phyloP scores from a whole-genome alignment of 2,329 filamentous ascomycete genomes.

The Emmonsiellopsis sp. region DNA sequence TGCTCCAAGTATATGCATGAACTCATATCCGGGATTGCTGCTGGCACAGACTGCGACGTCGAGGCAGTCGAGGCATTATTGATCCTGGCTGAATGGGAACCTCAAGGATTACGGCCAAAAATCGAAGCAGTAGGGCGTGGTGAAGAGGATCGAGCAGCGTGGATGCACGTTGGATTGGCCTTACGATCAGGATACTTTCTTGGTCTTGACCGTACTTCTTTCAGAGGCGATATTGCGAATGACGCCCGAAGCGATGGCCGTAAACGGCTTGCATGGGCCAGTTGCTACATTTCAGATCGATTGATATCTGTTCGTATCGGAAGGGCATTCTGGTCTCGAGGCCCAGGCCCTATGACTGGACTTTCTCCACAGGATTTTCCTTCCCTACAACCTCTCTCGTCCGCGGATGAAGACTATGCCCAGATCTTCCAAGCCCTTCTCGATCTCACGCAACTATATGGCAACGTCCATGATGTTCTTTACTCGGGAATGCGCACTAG shows the following conservation, averaged over 20 bases:
- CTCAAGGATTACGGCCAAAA: conserved; percentile 52
- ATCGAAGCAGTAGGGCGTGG: conserved; percentile 59
- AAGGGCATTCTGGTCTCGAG: conserved; percentile 65
- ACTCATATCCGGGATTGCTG: conserved; percentile 57
- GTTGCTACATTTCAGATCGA: conserved; percentile 58
- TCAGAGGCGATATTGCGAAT: conserved; percentile 51
- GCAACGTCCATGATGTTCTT: conserved; percentile 64
- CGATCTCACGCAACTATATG: conserved; percentile 63
- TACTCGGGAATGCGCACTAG: conserved; percentile 63
- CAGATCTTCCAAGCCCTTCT: conserved; percentile 62
- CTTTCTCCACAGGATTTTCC: conserved; percentile 60
- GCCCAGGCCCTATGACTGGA: conserved; percentile 58
- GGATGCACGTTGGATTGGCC: conserved; percentile 68
- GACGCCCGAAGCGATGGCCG: conserved; percentile 53
- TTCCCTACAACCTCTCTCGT: conserved; percentile 49
- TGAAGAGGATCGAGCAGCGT: conserved; percentile 64
- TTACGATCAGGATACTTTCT: conserved; percentile 62
- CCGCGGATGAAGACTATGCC: conserved; percentile 58
- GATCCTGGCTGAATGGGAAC: conserved; percentile 64
- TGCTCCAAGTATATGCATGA: conserved; percentile 63
- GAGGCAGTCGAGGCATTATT: conserved; percentile 63
- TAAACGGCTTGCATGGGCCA: conserved; percentile 60
- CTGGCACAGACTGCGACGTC: conserved; percentile 57
- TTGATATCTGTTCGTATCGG: conserved; percentile 63
- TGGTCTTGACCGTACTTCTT: conserved; percentile 59